phyloP scores from a whole-genome alignment of 1,284 basidiomycete species.

The Uromyces viciae-fabae region DNA sequence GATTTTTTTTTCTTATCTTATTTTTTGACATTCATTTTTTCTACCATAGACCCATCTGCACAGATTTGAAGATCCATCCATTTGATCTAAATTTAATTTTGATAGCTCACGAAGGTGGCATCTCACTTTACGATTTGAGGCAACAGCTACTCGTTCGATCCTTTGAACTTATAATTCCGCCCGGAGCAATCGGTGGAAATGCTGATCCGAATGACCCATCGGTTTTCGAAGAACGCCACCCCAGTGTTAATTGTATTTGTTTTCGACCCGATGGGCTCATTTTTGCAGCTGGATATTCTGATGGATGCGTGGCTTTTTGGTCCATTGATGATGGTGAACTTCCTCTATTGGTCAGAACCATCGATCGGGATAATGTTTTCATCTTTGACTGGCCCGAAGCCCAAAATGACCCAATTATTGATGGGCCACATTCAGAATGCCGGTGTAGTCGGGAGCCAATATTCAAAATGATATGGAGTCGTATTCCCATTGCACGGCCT shows the following conservation, averaged over 20 bases:
- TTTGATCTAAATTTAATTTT: slow-evolving; percentile 74
- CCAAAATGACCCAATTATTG: slow-evolving; percentile 55
- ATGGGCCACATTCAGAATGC: slow-evolving; percentile 49
- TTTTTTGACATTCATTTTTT: slow-evolving; percentile 24
- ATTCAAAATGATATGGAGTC: slow-evolving; percentile 80
- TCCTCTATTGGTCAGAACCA: slow-evolving; percentile 72
- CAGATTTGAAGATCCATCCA: slow-evolving; percentile 71
- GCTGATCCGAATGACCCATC: slow-evolving; percentile 61
- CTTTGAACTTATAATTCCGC: slow-evolving; percentile 67
- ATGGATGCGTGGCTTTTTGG: slow-evolving; percentile 85
- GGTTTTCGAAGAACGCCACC: slow-evolving; percentile 67
- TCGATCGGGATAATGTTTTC: slow-evolving; percentile 60
- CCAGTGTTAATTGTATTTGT: slow-evolving; percentile 68
- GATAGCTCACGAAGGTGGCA: slow-evolving; percentile 75
- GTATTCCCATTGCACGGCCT: slow-evolving; percentile 52
- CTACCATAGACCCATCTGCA: slow-evolving; percentile 58
- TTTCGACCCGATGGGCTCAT: slow-evolving; percentile 62
- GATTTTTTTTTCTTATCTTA: too few species aligned
- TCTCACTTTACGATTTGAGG: slow-evolving; percentile 70
- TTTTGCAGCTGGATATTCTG: slow-evolving; percentile 71
- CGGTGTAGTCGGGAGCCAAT: slow-evolving; percentile 67
- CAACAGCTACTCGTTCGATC: slow-evolving; percentile 62
- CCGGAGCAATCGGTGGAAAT: slow-evolving; percentile 74
- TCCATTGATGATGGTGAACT: slow-evolving; percentile 73
- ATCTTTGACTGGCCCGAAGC: slow-evolving; percentile 48